Evolutionary conservation across 805 yeast genomes (phyloP).

Genomic region (Barnettozyma sucrosica): DNA sequence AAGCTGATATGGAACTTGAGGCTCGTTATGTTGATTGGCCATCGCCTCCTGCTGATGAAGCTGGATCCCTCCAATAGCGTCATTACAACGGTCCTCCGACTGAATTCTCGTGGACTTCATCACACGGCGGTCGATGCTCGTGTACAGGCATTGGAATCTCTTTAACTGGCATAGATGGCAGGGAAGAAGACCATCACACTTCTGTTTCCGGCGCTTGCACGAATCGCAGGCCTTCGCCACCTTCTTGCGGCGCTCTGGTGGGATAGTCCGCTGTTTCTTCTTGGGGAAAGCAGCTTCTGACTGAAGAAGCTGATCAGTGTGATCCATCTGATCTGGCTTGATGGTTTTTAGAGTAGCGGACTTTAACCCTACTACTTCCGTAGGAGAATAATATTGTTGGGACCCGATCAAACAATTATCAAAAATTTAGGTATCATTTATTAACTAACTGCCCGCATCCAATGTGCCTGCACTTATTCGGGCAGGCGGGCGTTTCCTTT

Average conservation of each 20-base stretch:
- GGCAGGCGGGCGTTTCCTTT: too few relatives aligned
- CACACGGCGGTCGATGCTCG: slow-evolving; percentile 21
- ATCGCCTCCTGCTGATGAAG: slow-evolving; percentile 4
- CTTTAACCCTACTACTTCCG: not conserved
- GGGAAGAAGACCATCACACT: slow-evolving; percentile 30
- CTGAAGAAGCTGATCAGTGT: not conserved
- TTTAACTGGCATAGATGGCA: slow-evolving; percentile 31
- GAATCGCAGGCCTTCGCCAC: slow-evolving; percentile 43
- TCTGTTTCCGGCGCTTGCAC: slow-evolving; percentile 39
- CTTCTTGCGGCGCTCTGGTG: slow-evolving; percentile 31
- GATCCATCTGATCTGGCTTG: not conserved
- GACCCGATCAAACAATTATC: too few relatives aligned
- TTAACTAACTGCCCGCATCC: too few relatives aligned
- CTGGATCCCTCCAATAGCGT: not conserved
- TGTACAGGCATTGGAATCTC: slow-evolving; percentile 29
- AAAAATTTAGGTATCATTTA: too few relatives aligned
- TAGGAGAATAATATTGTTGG: too few relatives aligned
- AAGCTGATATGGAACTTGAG: not conserved
- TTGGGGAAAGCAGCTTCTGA: not conserved
- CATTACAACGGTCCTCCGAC: slow-evolving; percentile 1
- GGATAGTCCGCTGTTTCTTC: slow-evolving; percentile 21
- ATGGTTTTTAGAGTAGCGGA: not conserved
- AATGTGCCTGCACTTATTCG: too few relatives aligned
- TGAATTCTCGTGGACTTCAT: slow-evolving; percentile 18
- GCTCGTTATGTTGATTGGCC: not conserved